Conservation (phyloP, 306 rosid genomes). For the Bauhinia variegata region DNA sequence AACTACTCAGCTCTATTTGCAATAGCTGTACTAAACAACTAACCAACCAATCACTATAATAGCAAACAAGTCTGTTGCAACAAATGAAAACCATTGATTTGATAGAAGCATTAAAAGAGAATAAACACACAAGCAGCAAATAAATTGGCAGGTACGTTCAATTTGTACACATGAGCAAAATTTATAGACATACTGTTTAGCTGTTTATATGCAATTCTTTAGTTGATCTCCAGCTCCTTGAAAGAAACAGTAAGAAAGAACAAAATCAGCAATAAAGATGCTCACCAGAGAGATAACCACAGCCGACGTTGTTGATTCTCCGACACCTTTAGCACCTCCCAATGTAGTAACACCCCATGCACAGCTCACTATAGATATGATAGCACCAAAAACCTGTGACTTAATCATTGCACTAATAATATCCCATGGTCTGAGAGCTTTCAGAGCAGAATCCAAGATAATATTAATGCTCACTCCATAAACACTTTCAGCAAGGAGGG, state of each 20-base stretch:
- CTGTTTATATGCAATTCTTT: constrained; percentile 66
- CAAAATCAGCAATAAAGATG: constrained; percentile 87
- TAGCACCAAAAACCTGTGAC: constrained; percentile 88
- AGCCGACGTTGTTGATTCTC: constrained; percentile 94
- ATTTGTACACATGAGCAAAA: constrained; percentile 26
- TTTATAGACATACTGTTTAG: constrained; percentile 22
- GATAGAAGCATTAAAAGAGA: too few relatives aligned
- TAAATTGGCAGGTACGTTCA: neutral
- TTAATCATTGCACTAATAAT: constrained; percentile 90
- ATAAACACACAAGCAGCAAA: neutral
- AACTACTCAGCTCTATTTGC: too few relatives aligned
- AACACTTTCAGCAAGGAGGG: constrained; percentile 77
- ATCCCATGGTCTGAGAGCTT: constrained; percentile 86
- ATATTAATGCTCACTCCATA: constrained; percentile 92
- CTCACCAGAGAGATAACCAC: constrained; percentile 96
- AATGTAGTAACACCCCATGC: constrained; percentile 93
- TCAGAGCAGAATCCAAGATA: constrained; percentile 85
- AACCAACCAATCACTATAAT: too few relatives aligned
- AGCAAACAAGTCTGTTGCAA: too few relatives aligned
- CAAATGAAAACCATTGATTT: too few relatives aligned
- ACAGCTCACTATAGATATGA: constrained; percentile 90
- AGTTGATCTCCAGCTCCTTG: constrained; percentile 92
- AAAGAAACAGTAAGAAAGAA: constrained; percentile 83
- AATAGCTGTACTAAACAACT: too few relatives aligned
- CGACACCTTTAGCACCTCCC: constrained; percentile 98